Conservation (phyloP, 257 asterid species). For the Agastache rugosa region DNA sequence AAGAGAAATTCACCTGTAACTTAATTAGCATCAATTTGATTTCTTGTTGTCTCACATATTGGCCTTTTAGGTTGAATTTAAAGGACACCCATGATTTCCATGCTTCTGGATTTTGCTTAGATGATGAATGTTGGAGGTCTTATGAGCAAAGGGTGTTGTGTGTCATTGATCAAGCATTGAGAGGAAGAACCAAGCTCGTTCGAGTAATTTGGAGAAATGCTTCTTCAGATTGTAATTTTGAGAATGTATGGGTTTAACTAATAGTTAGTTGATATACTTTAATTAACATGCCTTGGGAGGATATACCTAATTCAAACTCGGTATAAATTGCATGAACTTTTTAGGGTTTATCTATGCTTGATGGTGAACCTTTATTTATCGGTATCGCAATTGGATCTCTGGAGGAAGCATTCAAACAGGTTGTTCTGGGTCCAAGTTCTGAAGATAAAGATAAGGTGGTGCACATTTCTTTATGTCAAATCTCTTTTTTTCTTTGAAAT, state of each 20-base stretch:
- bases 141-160: constrained; percentile 79
- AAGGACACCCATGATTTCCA: constrained; percentile 59
- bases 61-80: constrained; percentile 71
- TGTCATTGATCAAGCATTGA: constrained; percentile 74
- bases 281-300: constrained; percentile 23
- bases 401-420: constrained; percentile 83
- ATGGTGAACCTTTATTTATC: constrained; percentile 70
- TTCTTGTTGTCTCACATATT: constrained; percentile 40
- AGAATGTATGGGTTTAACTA: constrained; percentile 59
- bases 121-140: constrained; percentile 94
- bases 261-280: constrained; percentile 28
- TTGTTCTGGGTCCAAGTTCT: constrained; percentile 91
- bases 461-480: constrained; percentile 27
- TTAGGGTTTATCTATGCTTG: constrained; percentile 75
- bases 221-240: constrained; percentile 57
- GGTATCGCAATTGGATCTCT: constrained; percentile 69
- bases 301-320: constrained; percentile 29
- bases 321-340: constrained; percentile 30
- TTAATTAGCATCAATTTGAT: constrained; percentile 27
- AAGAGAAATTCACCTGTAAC: constrained; percentile 10
- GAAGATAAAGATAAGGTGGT: constrained; percentile 90
- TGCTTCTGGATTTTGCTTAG: constrained; percentile 81
- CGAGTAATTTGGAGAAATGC: constrained; percentile 91
- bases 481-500: neutral
- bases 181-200: constrained; percentile 75